Evolutionary conservation across 1,139 yeast genomes (phyloP), one percentile per base, ranked within the genome.

Genomic region (Yamadazyma mexicana): DNA sequence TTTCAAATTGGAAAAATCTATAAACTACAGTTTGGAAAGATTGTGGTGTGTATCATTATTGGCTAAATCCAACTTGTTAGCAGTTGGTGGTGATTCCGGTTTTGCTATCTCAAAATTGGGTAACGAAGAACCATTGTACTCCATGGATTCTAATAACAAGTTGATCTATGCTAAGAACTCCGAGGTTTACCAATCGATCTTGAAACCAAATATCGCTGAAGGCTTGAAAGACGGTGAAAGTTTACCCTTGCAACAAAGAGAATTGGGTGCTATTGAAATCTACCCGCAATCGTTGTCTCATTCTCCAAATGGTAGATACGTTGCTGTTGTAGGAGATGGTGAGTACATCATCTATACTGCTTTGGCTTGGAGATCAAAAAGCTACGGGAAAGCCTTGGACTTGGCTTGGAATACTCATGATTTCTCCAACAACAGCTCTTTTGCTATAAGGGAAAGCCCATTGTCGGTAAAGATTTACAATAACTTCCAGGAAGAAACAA

Each of bases 261-360:
- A 92, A 52, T 73, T 92, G 49, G 98, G 98, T 9, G 72, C 87
- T 17, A 89, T 91, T 43, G 98, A 92, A 65, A 81, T 92, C 34
- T 92, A 83, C 71, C 98, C 98, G 34, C 87, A 87, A 48, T 76
- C 85, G 45, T 75, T 92, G 55, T 71, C 76, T 35, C 98, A 92
- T 64, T 91, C 98, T 30, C 98, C 98, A 46, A 92, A 94, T 59
- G 99, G 99, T 45, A 82, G 97, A 64, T 92, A 87, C 61, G 98
- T 91, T 30, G 86, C 98, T 18, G 97, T 92, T 35, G 86, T 94
- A 42, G 99, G 99, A 58, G 98, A 94, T 66, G 98, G 97, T 45
- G 98, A 92, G 65, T 92, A 88, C 62, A 88, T 92, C 54, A 84
- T 94, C 42, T 94, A 92, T 68, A 89, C 98, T 6, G 94, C 98